Base-by-base conservation (phyloP, 2,329 filamentous ascomycete genomes). In the Cryphonectria japonica region DNA sequence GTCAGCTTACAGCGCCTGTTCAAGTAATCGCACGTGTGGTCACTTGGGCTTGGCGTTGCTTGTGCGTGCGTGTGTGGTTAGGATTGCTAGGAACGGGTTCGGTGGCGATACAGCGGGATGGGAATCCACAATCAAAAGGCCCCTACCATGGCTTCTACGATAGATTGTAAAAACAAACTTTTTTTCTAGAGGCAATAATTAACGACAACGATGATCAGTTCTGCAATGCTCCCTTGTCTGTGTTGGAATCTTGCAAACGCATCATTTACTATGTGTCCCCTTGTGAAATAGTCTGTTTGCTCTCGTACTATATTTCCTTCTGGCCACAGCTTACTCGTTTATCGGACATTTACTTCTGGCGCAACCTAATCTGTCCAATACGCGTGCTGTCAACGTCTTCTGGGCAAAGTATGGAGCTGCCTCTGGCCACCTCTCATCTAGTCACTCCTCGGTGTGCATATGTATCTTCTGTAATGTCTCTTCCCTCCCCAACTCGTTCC, bases 1-100 rank as follows among this genome's bases (percentile, higher is more conserved):
- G 93, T 94, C 77, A 80, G 71, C 63, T 69, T 72, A 64, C 71
- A 72, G 69, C 71, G 71, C 29, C 66, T 72, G 71, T 72, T 72
- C 69, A 72, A 72, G 71, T 72, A 37, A 66, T 41, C 52, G 11
- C 52, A 6, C 26, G 62, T 37, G 32, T 3, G 8, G 32, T 19
- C 39, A 32, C 26, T 46, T 66, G 62, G 62, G 29, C 1, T 16
- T 60, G 57, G 19, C 32, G 29, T 9, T 19, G 22, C 16, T 9
- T 9, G 46, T 50, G 46, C 6, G 62, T 26, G 26, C 41, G 63
- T 41, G 61, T 26, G 26, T 62, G 34, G 60, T 22, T 3, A 14
- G 29, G 61, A 39, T 22, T 34, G 8, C 13, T 4, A 32, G 9
- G 26, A 50, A 32, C 14, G 64, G 59, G 50, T 41, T n/a, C 22